These are phyloP conservation scores for Emergomyces pasteurianus DNA, from an alignment of 2,329 filamentous ascomycete species.

Conservation along the genomic window DNA sequence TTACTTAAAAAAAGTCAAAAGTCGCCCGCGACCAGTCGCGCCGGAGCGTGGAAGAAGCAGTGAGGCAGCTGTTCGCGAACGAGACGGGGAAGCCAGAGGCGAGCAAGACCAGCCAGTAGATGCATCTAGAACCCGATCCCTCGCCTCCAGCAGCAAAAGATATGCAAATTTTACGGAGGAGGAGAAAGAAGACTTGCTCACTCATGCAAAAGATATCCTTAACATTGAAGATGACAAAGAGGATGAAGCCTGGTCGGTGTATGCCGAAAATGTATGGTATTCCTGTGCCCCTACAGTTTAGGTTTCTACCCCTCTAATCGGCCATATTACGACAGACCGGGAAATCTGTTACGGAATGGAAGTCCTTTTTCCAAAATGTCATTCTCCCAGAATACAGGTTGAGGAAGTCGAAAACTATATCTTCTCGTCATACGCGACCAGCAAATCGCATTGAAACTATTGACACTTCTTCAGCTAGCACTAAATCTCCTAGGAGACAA, in stretches of 20 bases:
- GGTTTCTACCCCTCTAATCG: background rate
- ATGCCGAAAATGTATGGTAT: conserved; percentile 12
- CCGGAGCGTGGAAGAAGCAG: background rate
- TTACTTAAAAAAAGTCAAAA: conserved; percentile 31
- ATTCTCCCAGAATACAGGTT: conserved; percentile 13
- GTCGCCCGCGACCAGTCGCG: conserved; percentile 24
- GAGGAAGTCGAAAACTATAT: background rate
- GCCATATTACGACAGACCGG: background rate
- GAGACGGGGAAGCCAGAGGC: background rate
- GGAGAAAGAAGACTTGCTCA: conserved; percentile 15
- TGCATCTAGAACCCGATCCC: background rate
- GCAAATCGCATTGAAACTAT: background rate
- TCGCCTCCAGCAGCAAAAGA: background rate
- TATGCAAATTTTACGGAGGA: conserved; percentile 11
- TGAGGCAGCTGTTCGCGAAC: background rate
- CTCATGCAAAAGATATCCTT: conserved; percentile 13
- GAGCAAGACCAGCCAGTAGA: background rate
- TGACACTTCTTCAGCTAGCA: background rate
- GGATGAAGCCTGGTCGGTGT: conserved; percentile 15
- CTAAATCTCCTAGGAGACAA: background rate
- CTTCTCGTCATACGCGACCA: background rate
- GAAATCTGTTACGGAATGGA: conserved; percentile 11
- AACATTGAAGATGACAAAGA: conserved; percentile 10
- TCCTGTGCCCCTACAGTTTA: background rate
- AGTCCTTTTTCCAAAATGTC: conserved; percentile 9